A percentile compares a stretch with the other conserved stretches of the same genome.
phyloP scores from a whole-genome alignment of 257 asterid species.

The Przewalskia tangutica region DNA sequence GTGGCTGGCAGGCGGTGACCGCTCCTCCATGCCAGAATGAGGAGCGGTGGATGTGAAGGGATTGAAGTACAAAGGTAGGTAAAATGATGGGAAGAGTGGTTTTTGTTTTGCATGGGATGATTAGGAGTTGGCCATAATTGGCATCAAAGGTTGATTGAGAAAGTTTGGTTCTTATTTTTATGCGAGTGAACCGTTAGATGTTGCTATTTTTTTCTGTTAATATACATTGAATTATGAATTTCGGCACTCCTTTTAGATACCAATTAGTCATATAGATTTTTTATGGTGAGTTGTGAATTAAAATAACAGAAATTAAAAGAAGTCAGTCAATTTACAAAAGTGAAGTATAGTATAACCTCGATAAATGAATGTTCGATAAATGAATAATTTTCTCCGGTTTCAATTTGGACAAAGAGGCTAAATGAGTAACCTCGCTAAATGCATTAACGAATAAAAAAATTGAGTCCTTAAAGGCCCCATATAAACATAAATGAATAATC shows the following conservation, averaged over 20 bases:
- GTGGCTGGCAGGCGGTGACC: constrained; percentile 23
- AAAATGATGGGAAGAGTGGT: not conserved
- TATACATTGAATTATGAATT: not conserved
- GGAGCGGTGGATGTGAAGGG: constrained; percentile 39
- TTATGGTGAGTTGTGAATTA: not conserved
- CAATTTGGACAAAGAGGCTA: no score
- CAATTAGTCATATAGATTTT: not conserved
- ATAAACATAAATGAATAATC: no score
- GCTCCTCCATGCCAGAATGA: constrained; percentile 57
- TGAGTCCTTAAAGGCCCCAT: no score
- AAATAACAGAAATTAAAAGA: no score
- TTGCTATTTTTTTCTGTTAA: not conserved
- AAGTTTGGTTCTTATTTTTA: not conserved
- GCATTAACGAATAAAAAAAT: no score
- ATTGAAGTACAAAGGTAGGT: not conserved
- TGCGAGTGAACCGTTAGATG: not conserved
- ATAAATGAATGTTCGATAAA: no score
- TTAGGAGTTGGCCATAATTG: constrained; percentile 4
- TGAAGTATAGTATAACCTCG: no score
- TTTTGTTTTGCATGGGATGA: constrained; percentile 25
- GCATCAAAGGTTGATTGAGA: constrained; percentile 1
- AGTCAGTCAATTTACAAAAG: no score
- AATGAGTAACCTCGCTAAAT: no score
- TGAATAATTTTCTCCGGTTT: no score
- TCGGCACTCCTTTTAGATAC: not conserved